These are phyloP conservation scores for Drechslera avenae DNA, from an alignment of 2,329 filamentous ascomycete genomes.

Conservation along the genomic window DNA sequence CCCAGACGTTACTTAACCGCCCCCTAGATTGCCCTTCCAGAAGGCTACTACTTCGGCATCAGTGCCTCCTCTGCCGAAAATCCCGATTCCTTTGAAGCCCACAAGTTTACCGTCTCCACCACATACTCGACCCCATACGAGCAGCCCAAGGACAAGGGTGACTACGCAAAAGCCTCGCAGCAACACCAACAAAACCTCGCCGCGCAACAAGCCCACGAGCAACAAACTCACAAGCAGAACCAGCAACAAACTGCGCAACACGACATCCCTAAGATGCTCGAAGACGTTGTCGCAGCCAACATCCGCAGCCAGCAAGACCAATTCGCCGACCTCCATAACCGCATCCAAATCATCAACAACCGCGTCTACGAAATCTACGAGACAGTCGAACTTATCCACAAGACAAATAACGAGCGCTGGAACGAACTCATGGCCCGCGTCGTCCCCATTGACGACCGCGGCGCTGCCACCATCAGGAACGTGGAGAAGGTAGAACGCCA, in stretches of 20 bases:
- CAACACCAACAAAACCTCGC: constrained; percentile 29
- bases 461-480: constrained; percentile 51
- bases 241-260: constrained; percentile 23
- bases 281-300: constrained; percentile 51
- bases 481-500: constrained; percentile 60
- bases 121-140: constrained; percentile 46
- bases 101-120: constrained; percentile 77
- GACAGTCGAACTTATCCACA: constrained; percentile 58
- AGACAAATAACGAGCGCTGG: constrained; percentile 62
- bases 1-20: constrained; percentile 5
- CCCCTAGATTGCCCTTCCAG: constrained; percentile 70
- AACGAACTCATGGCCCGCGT: constrained; percentile 54
- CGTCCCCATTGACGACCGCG: constrained; percentile 39
- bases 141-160: constrained; percentile 35
- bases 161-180: constrained; percentile 40
- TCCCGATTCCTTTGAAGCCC: constrained; percentile 92
- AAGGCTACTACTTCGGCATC: constrained; percentile 83
- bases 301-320: constrained; percentile 61
- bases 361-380: constrained; percentile 68
- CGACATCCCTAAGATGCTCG: constrained; percentile 47
- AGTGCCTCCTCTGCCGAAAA: constrained; percentile 87
- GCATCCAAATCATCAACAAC: constrained; percentile 75
- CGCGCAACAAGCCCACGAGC: constrained; percentile 38
- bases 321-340: constrained; percentile 83
- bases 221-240: constrained; percentile 25